Evolutionary conservation across 2,329 filamentous ascomycete species (phyloP).

Genomic region (Aspergillus fumigatiaffinis): DNA sequence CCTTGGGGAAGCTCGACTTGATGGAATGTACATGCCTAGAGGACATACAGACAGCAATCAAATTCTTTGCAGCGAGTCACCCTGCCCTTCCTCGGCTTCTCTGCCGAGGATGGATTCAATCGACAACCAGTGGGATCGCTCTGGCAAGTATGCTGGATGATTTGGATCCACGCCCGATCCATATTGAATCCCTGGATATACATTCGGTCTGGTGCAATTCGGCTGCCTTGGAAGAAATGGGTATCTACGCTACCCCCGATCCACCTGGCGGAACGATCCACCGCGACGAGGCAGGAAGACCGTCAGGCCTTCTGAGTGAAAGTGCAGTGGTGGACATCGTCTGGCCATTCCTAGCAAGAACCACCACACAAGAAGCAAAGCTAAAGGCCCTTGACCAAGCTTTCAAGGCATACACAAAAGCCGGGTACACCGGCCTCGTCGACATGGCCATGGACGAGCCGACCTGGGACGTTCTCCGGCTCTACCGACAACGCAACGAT

Average conservation of each 20-base stretch:
- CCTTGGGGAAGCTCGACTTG: slow-evolving; percentile 44
- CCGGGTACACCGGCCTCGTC: slow-evolving; percentile 47
- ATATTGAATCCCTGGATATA: slow-evolving; percentile 48
- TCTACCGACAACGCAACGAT: slow-evolving; percentile 32
- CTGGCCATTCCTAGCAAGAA: slow-evolving; percentile 45
- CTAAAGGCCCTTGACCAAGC: slow-evolving; percentile 38
- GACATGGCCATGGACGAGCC: slow-evolving; percentile 53
- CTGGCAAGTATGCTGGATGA: slow-evolving; percentile 47
- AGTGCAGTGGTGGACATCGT: slow-evolving; percentile 44
- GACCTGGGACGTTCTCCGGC: slow-evolving; percentile 43
- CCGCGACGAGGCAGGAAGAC: slow-evolving; percentile 41
- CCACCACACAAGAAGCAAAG: slow-evolving; percentile 43
- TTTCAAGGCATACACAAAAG: slow-evolving; percentile 40
- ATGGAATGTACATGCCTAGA: slow-evolving; percentile 40
- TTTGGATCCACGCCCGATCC: slow-evolving; percentile 47
- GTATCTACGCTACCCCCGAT: slow-evolving; percentile 37
- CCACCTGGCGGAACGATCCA: slow-evolving; percentile 47
- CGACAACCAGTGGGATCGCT: slow-evolving; percentile 42
- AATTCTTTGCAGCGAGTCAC: slow-evolving; percentile 37
- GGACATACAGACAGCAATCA: slow-evolving; percentile 43
- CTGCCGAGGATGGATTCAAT: slow-evolving; percentile 49
- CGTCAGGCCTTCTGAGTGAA: slow-evolving; percentile 46
- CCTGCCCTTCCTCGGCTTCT: slow-evolving; percentile 41
- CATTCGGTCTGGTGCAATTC: slow-evolving; percentile 51
- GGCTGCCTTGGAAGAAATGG: slow-evolving; percentile 45